phyloP scores from a whole-genome alignment of 2,329 filamentous ascomycete species.

The Cyphellophora europaea region DNA sequence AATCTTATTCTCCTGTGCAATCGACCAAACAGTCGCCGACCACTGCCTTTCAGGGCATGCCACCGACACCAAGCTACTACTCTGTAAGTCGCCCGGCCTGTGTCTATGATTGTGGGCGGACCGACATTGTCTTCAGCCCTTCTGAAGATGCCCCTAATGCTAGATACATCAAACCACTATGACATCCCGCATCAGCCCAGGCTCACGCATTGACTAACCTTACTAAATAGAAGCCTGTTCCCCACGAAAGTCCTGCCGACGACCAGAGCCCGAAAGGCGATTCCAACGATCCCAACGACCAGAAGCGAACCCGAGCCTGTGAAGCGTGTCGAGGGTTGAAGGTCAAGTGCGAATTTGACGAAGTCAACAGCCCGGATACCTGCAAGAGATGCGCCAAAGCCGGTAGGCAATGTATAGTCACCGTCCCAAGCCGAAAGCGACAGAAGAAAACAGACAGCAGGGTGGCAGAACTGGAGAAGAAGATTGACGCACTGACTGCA shows the following conservation, averaged over 20 bases:
- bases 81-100: neutral
- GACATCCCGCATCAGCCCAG: too few species aligned
- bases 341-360: conserved; percentile 76
- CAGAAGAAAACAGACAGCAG: conserved; percentile 88
- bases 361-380: conserved; percentile 50
- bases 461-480: conserved; percentile 83
- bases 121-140: too few species aligned
- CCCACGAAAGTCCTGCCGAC: conserved; percentile 15
- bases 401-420: conserved; percentile 66
- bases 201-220: too few species aligned
- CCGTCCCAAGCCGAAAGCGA: conserved; percentile 64
- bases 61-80: neutral
- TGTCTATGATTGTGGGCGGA: too few species aligned
- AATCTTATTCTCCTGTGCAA: neutral
- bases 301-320: conserved; percentile 62
- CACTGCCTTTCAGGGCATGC: neutral
- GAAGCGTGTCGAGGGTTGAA: conserved; percentile 68
- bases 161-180: too few species aligned
- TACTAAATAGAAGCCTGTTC: neutral
- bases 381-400: conserved; percentile 75
- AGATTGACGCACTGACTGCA: conserved; percentile 80
- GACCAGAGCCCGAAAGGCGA: conserved; percentile 14
- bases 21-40: neutral
- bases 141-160: too few species aligned
- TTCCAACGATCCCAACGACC: conserved; percentile 32